Conservation (phyloP, 2,329 filamentous ascomycete species). For the Aspergillus felis region DNA sequence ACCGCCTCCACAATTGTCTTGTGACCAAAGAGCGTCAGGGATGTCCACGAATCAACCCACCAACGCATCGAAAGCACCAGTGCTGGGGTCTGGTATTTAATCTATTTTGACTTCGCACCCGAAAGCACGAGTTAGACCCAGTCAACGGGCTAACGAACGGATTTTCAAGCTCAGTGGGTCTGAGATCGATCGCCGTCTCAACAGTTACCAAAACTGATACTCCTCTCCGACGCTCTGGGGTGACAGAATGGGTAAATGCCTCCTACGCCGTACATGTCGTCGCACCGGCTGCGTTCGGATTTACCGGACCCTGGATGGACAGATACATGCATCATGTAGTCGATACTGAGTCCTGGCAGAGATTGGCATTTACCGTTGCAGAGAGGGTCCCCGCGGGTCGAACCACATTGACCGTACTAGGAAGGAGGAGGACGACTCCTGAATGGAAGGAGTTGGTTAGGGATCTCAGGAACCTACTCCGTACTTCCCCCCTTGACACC, state of each 20-base stretch:
- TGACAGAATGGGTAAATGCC: conserved; percentile 20
- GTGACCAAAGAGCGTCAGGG: background rate
- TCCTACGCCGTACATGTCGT: background rate
- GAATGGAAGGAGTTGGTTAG: background rate
- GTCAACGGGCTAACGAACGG: conserved; percentile 12
- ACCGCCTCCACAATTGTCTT: background rate
- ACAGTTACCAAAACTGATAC: background rate
- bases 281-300: conserved; percentile 2
- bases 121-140: conserved; percentile 1
- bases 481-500: background rate
- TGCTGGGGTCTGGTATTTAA: conserved; percentile 8
- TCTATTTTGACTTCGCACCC: conserved; percentile 12
- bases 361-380: background rate
- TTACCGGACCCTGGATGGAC: conserved; percentile 3
- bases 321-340: conserved; percentile 7
- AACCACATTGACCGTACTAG: conserved; percentile 7
- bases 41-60: background rate
- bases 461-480: background rate
- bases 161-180: conserved; percentile 9
- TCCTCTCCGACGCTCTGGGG: conserved; percentile 4
- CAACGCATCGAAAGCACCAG: background rate
- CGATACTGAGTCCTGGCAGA: background rate
- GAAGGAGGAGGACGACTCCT: conserved; percentile 5
- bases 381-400: background rate
- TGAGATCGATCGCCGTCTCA: background rate